phyloP scores from a whole-genome alignment of 352 stramenopile species.

The Phytophthora colocasiae region DNA sequence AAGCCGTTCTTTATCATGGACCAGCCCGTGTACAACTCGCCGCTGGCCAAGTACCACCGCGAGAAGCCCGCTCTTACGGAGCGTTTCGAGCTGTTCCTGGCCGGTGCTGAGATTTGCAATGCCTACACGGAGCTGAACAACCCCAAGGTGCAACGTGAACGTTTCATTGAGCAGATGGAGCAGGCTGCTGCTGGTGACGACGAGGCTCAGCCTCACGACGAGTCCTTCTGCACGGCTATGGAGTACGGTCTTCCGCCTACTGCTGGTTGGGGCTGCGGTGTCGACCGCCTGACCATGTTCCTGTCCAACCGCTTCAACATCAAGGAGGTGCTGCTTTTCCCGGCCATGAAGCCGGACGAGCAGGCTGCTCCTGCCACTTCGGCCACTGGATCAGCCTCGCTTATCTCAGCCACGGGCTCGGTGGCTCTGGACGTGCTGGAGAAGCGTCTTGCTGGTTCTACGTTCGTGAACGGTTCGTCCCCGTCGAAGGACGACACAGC shows the following conservation, averaged over 20 bases:
- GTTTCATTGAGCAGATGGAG: constrained; percentile 85
- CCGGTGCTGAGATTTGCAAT: constrained; percentile 97
- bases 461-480: constrained; percentile 75
- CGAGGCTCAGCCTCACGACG: constrained; percentile 93
- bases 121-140: constrained; percentile 99
- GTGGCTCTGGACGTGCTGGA: constrained; percentile 72
- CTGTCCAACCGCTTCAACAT: constrained; percentile 94
- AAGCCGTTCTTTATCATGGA: constrained; percentile 99
- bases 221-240: constrained; percentile 94
- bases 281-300: constrained; percentile 98
- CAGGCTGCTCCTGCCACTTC: constrained; percentile 40
- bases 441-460: constrained; percentile 57
- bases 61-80: constrained; percentile 94
- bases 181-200: constrained; percentile 84
- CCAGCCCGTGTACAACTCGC: constrained; percentile 98
- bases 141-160: constrained; percentile 90
- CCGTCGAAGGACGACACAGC: constrained; percentile 75
- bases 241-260: constrained; percentile 98
- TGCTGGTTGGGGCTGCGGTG: constrained; percentile 96
- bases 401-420: constrained; percentile 45
- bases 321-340: constrained; percentile 99
- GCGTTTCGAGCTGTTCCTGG: constrained; percentile 99
- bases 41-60: constrained; percentile 97
- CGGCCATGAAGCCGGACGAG: constrained; percentile 98
- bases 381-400: constrained; percentile 21